Conservation (phyloP, 306 rosid genomes). For the Erythrophleum fordii region DNA sequence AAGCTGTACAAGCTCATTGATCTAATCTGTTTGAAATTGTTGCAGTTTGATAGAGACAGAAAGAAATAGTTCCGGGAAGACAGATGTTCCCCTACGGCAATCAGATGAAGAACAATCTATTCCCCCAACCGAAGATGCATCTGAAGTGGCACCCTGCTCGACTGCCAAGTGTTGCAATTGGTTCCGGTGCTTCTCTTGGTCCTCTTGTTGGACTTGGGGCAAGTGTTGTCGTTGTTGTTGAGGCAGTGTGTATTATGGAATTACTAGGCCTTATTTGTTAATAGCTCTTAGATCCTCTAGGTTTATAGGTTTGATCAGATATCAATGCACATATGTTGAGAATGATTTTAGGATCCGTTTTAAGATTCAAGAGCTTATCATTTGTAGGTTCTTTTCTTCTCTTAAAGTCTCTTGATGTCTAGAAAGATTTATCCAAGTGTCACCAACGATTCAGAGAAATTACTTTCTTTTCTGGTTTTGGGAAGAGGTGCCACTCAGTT, state of each 20-base stretch:
- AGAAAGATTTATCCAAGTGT: not conserved
- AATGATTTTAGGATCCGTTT: not conserved
- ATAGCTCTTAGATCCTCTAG: constrained; percentile 31
- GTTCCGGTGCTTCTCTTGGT: constrained; percentile 42
- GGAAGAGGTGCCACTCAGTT: not conserved
- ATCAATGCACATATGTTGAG: constrained; percentile 22
- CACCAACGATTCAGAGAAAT: not conserved
- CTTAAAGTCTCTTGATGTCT: not conserved
- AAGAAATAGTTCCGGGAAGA: constrained; percentile 24
- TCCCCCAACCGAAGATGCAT: not conserved
- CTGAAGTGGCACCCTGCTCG: constrained; percentile 16
- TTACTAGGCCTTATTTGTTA: constrained; percentile 26
- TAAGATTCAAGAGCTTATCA: not conserved
- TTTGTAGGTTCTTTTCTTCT: not conserved
- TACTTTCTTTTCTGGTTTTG: not conserved
- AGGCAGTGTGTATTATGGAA: constrained; percentile 38
- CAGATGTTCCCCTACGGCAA: constrained; percentile 14
- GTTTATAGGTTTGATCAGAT: constrained; percentile 39
- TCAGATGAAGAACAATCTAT: constrained; percentile 24
- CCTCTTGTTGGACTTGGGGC: constrained; percentile 41
- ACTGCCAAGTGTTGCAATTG: constrained; percentile 21
- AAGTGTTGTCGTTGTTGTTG: constrained; percentile 35
- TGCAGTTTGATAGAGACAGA: constrained; percentile 57
- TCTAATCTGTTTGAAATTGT: constrained; percentile 30
- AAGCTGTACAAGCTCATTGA: constrained; percentile 18